These are phyloP conservation scores for Saturnispora bothae DNA, from an alignment of 805 yeast species.

Conservation along the genomic window DNA sequence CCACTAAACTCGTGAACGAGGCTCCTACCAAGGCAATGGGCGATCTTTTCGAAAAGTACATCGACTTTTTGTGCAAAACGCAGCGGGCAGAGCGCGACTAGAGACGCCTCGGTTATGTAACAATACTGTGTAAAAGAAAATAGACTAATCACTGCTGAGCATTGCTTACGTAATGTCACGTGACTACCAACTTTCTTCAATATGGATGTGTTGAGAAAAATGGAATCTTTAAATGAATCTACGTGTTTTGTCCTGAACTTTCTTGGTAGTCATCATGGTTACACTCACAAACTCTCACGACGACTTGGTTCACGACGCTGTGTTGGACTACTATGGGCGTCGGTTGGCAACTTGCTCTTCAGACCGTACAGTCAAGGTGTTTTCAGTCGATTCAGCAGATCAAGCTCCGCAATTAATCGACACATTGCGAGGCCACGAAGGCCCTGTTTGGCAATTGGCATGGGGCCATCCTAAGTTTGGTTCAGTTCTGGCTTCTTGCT, in stretches of 20 bases:
- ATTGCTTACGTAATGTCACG: background rate
- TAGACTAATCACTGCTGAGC: background rate
- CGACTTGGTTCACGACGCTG: slow-evolving; percentile 93
- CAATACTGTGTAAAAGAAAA: background rate
- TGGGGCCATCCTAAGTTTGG: slow-evolving; percentile 99
- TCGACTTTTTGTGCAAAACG: background rate
- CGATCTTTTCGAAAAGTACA: background rate
- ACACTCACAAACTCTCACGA: slow-evolving; percentile 86
- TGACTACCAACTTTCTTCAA: background rate
- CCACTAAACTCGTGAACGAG: slow-evolving; percentile 64
- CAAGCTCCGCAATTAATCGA: slow-evolving; percentile 60
- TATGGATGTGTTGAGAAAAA: too few species aligned
- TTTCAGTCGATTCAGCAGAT: slow-evolving; percentile 78
- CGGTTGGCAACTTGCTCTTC: slow-evolving; percentile 93
- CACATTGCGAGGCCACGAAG: slow-evolving; percentile 87
- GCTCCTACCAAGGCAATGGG: slow-evolving; percentile 12
- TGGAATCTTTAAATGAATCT: too few species aligned
- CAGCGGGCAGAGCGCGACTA: background rate
- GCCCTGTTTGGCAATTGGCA: slow-evolving; percentile 97
- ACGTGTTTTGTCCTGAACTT: too few species aligned
- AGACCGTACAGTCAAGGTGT: slow-evolving; percentile 90
- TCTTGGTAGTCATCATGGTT: slow-evolving; percentile 46
- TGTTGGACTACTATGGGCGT: slow-evolving; percentile 92
- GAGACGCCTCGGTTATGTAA: too few species aligned
- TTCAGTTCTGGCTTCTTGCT: slow-evolving; percentile 84